These are phyloP conservation scores for Rugonectria rugulosa DNA, from an alignment of 2,329 filamentous ascomycete genomes.

Conservation along the genomic window DNA sequence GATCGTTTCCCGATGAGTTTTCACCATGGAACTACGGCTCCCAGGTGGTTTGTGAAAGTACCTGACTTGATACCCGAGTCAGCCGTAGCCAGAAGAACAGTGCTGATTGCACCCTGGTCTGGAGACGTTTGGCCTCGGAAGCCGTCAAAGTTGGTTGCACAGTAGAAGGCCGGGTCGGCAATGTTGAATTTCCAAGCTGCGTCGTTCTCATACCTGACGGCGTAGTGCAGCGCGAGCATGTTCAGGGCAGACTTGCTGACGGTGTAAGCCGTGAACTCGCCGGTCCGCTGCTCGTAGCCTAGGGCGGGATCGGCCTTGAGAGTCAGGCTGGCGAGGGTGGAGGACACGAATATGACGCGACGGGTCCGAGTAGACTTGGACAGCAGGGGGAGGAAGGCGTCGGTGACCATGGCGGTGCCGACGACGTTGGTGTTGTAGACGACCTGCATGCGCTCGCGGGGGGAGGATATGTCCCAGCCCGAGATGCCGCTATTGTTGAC, in stretches of 20 bases:
- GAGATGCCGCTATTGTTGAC: constrained; percentile 29
- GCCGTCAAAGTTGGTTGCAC: constrained; percentile 17
- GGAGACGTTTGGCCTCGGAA: constrained; percentile 13
- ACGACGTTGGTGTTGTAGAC: constrained; percentile 28
- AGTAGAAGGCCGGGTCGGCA: constrained; percentile 19
- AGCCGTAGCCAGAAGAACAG: constrained; percentile 3
- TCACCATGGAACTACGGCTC: constrained; percentile 18
- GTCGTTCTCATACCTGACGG: constrained; percentile 19
- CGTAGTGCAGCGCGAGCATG: constrained; percentile 28
- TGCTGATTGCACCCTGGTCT: constrained; percentile 18
- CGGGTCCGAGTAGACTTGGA: constrained; percentile 15
- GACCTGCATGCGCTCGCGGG: constrained; percentile 22
- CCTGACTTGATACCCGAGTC: constrained; percentile 16
- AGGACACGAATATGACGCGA: constrained; percentile 28
- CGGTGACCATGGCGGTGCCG: constrained; percentile 26
- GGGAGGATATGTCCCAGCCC: constrained; percentile 8
- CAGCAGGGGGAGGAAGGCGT: constrained; percentile 23
- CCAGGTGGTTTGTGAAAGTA: constrained; percentile 16
- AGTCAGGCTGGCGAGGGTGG: constrained; percentile 21
- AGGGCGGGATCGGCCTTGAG: constrained; percentile 18
- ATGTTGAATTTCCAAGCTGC: constrained; percentile 22
- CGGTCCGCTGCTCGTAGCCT: background rate
- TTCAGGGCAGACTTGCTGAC: constrained; percentile 31
- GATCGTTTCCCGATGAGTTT: background rate
- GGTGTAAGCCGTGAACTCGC: constrained; percentile 18